Evolutionary conservation across 257 asterid genomes (phyloP).

Genomic region (Perilla frutescens): DNA sequence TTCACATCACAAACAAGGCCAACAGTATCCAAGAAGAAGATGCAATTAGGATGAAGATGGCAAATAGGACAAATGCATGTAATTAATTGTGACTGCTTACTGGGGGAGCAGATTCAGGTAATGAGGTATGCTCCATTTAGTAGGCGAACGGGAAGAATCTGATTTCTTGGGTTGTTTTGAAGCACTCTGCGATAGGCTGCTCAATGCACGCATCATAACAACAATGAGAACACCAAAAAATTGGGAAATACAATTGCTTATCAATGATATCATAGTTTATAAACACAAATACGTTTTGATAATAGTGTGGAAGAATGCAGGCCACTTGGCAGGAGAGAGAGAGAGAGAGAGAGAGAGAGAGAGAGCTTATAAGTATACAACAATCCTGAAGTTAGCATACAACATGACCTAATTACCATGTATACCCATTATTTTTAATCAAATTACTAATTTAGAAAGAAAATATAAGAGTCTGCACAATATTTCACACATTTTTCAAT

Average conservation of each 20-base stretch:
- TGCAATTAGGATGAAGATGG: conserved; percentile 18
- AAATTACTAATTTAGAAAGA: background rate
- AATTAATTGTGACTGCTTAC: conserved; percentile 52
- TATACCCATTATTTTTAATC: background rate
- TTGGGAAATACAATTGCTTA: too few relatives aligned
- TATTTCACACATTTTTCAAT: background rate
- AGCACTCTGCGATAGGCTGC: conserved; percentile 57
- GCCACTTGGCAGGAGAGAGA: background rate
- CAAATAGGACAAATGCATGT: conserved; percentile 7
- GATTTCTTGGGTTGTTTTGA: conserved; percentile 48
- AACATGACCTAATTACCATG: background rate
- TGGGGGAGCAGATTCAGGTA: conserved; percentile 55
- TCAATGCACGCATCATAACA: conserved; percentile 28
- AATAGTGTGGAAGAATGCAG: background rate
- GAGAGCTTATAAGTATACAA: too few relatives aligned
- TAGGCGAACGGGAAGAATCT: conserved; percentile 41
- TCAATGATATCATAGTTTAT: too few relatives aligned
- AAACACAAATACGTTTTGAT: background rate
- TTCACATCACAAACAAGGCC: conserved; percentile 41
- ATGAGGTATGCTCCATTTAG: conserved; percentile 47
- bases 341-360: too few relatives aligned
- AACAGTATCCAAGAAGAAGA: conserved; percentile 33
- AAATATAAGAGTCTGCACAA: background rate
- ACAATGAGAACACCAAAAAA: conserved; percentile 17
- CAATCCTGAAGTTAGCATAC: background rate